phyloP scores from a whole-genome alignment of 257 asterid genomes.

The Solanum ossicruentum region DNA sequence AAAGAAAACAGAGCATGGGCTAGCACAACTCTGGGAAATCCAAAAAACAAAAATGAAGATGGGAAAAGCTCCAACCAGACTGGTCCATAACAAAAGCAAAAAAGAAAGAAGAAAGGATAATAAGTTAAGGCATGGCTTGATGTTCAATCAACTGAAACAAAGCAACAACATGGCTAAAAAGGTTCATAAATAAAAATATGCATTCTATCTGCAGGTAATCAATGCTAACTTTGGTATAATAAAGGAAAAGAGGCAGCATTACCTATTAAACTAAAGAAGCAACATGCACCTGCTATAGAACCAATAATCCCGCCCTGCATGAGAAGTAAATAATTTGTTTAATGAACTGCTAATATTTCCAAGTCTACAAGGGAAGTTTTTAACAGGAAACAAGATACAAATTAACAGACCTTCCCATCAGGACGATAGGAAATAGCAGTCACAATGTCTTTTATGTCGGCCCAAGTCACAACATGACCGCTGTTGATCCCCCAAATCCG shows the following conservation, averaged over 20 bases:
- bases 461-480: constrained; percentile 77
- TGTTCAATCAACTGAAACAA: not conserved
- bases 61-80: not conserved
- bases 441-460: constrained; percentile 67
- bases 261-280: constrained; percentile 65
- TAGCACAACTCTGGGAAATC: not conserved
- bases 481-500: constrained; percentile 67
- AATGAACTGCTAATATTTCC: not conserved
- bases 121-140: not conserved
- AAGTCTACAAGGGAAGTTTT: not conserved
- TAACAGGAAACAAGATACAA: not conserved
- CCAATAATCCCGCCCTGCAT: constrained; percentile 79
- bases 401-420: constrained; percentile 61
- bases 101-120: not conserved
- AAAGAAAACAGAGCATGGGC: not conserved
- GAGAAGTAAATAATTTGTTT: not conserved
- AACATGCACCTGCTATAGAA: constrained; percentile 57
- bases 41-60: not conserved
- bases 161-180: not conserved
- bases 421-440: constrained; percentile 82
- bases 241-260: not conserved
- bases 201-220: not conserved
- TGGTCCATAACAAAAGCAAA: not conserved
- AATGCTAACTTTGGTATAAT: not conserved
- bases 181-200: not conserved